Base-by-base conservation (phyloP, 176 grass and related monocot species). In the Poa annua region DNA sequence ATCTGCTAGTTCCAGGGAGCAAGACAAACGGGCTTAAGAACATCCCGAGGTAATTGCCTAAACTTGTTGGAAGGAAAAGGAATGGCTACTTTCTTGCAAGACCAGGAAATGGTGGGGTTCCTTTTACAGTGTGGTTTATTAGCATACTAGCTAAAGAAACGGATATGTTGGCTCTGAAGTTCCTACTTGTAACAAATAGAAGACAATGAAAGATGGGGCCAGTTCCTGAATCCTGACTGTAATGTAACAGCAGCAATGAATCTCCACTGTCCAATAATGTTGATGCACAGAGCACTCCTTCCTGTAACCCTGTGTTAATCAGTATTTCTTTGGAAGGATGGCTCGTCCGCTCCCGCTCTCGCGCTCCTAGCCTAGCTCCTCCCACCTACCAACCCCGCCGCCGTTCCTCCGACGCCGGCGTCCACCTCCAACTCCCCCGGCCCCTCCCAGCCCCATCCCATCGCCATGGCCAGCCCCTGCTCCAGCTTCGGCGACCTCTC, bases 1-100 rank as follows among this genome's bases (percentile, higher is more conserved):
- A 98, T 82, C 80, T 98, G 49, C 86, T 95, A 73, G 88, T 84
- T 86, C 83, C 89, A 80, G 25, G 63, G 59, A 85, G 74, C 57
- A 90, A 88, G 34, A 85, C 63, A 32, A 76, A 85, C 15, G 88
- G 71, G 24, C 52, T 92, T 70, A 91, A 86, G 59, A 95, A 98
- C 81, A 79, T 62, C 38, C 92, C 92, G 66, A 62, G 88, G 96
- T 98, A 88, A 88, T 57, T 81, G 50, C 71, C 11, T 60, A 64
- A 67, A 79, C 52, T 39, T 78, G 56, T 74, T 81, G 14, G 4
- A 91, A 79, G 6, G 77, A 72, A 25, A 71, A 71, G 21, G 68
- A 70, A 60, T 72, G 13, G 10, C 66, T 80, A 72, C 2, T 66
- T 47, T 36, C 41, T 42, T 41, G 61, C 53, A 39, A 49, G 8